These are phyloP conservation scores for Oryza rufipogon DNA, from an alignment of 176 grass and related monocot genomes.

Conservation along the genomic window DNA sequence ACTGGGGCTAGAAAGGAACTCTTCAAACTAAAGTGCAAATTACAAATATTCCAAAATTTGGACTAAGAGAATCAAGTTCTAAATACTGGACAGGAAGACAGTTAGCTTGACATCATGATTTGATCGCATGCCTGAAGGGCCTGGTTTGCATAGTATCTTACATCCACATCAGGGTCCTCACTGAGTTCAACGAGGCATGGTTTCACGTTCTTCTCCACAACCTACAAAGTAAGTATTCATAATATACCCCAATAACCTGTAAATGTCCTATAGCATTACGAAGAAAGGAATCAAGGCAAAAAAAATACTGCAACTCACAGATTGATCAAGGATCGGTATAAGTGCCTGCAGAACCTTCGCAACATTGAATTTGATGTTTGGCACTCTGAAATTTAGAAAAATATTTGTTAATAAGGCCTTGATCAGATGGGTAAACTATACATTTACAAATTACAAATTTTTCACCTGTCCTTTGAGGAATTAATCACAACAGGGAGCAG, in stretches of 20 bases:
- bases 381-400: slow-evolving; percentile 61
- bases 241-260: slow-evolving; percentile 29
- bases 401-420: neutral
- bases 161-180: slow-evolving; percentile 97
- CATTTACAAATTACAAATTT: neutral
- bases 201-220: slow-evolving; percentile 71
- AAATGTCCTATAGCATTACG: neutral
- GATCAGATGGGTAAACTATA: neutral
- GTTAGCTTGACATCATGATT: slow-evolving; percentile 87
- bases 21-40: slow-evolving; percentile 39
- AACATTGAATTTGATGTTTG: slow-evolving; percentile 96
- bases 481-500: slow-evolving; percentile 74
- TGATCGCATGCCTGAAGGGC: slow-evolving; percentile 85
- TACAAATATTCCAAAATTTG: slow-evolving; percentile 54
- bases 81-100: slow-evolving; percentile 25
- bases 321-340: slow-evolving; percentile 73
- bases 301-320: slow-evolving; percentile 56
- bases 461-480: slow-evolving; percentile 93
- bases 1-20: slow-evolving; percentile 36
- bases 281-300: neutral
- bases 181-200: slow-evolving; percentile 92
- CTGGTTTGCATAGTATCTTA: slow-evolving; percentile 78
- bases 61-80: slow-evolving; percentile 41
- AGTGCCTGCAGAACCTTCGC: slow-evolving; percentile 88
- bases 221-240: slow-evolving; percentile 50